Conservation (phyloP, 495 filamentous ascomycete genomes). For the Annulohypoxylon moriforme region DNA sequence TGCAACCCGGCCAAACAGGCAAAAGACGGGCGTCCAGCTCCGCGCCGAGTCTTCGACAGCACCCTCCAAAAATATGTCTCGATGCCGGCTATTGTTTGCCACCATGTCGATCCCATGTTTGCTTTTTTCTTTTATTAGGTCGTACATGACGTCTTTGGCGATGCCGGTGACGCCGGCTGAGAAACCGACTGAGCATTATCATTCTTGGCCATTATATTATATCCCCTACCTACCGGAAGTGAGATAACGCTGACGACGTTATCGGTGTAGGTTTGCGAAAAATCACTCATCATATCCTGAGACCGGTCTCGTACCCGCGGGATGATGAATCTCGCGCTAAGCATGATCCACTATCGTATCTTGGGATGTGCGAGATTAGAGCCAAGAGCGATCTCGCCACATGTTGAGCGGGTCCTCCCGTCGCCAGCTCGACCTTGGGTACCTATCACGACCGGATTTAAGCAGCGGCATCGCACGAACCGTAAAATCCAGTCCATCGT, state of each 20-base stretch:
- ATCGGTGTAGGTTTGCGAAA: not conserved
- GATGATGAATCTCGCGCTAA: conserved; percentile 15
- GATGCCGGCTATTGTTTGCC: conserved; percentile 1
- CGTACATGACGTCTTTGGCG: not conserved
- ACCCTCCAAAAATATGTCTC: not conserved
- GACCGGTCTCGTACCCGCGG: not conserved
- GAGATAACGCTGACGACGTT: not conserved
- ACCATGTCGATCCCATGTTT: not conserved
- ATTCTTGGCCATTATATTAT: not conserved
- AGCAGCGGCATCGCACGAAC: conserved; percentile 18
- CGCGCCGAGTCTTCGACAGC: not conserved
- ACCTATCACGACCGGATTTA: conserved; percentile 9
- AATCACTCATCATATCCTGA: not conserved
- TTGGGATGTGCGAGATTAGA: conserved; percentile 6
- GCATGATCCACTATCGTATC: conserved; percentile 10
- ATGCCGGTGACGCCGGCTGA: not conserved
- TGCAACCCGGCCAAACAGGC: conserved; percentile 21
- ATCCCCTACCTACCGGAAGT: not conserved
- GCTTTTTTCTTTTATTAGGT: not conserved
- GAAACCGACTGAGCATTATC: not conserved
- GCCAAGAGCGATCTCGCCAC: conserved; percentile 29
- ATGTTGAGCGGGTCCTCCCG: conserved; percentile 28
- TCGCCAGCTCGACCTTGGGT: conserved; percentile 12
- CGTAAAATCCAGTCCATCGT: conserved; percentile 6
- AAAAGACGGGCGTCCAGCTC: conserved; percentile 12